These are phyloP conservation scores for Nothophoma quercina DNA, from an alignment of 2,329 filamentous ascomycete genomes.

Conservation along the genomic window DNA sequence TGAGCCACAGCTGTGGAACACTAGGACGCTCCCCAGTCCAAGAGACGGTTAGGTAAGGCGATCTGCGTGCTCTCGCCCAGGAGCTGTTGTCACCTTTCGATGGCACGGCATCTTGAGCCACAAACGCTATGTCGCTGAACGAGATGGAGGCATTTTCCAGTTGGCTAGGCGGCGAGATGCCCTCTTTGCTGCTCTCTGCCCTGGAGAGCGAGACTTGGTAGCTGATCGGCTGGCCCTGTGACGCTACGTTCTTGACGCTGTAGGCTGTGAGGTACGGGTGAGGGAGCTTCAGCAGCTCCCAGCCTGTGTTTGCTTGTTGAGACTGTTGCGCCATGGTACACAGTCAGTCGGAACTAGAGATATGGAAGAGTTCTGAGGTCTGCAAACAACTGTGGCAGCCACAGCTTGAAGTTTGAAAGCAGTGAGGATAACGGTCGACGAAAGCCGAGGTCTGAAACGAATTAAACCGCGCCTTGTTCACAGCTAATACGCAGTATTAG, in stretches of 20 bases:
- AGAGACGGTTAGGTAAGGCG: constrained; percentile 52
- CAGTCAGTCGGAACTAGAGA: background rate
- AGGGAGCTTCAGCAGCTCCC: constrained; percentile 44
- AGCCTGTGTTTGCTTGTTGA: constrained; percentile 19
- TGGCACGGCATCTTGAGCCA: constrained; percentile 34
- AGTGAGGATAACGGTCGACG: background rate
- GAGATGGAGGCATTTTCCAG: constrained; percentile 39
- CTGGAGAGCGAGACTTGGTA: constrained; percentile 34
- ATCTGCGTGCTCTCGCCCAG: constrained; percentile 56
- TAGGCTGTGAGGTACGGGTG: constrained; percentile 50
- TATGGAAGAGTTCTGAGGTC: constrained; percentile 13
- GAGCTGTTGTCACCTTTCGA: constrained; percentile 46
- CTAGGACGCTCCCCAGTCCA: constrained; percentile 54
- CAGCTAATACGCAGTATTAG: constrained; percentile 37
- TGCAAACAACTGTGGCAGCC: constrained; percentile 14
- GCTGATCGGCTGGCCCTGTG: constrained; percentile 27
- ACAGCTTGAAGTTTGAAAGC: constrained; percentile 18
- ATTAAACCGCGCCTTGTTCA: constrained; percentile 16
- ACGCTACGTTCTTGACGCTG: constrained; percentile 33
- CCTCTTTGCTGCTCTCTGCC: constrained; percentile 26
- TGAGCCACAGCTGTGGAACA: constrained; percentile 57
- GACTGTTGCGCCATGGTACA: constrained; percentile 31
- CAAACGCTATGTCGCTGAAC: constrained; percentile 41
- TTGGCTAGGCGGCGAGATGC: constrained; percentile 30
- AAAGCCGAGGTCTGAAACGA: constrained; percentile 38